Evolutionary conservation across 2,329 filamentous ascomycete genomes (phyloP).

Genomic region (Stylonectria norvegica): DNA sequence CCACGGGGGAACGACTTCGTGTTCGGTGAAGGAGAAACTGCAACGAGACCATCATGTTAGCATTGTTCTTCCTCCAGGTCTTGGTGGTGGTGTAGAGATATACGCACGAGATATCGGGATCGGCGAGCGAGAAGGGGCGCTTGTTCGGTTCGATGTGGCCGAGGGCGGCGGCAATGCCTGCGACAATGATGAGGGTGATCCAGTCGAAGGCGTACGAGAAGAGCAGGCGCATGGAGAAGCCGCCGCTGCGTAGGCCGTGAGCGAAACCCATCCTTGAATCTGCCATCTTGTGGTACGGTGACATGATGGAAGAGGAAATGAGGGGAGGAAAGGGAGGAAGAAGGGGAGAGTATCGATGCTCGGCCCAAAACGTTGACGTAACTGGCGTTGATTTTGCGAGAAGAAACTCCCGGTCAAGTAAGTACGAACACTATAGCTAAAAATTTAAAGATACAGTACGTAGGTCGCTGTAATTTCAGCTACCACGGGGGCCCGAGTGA

Average conservation of each 20-base stretch:
- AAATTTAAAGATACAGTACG: no score
- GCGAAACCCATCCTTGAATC: slow-evolving; percentile 20
- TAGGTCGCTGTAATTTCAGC: no score
- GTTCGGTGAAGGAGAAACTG: slow-evolving; percentile 65
- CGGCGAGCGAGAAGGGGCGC: slow-evolving; percentile 65
- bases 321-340: slow-evolving; percentile 7
- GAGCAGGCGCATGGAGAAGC: slow-evolving; percentile 38
- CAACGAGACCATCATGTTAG: neutral
- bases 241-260: slow-evolving; percentile 14
- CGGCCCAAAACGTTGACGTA: no score
- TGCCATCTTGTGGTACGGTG: slow-evolving; percentile 26
- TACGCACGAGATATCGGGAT: slow-evolving; percentile 70
- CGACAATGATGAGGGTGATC: slow-evolving; percentile 61
- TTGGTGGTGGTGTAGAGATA: neutral
- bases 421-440: no score
- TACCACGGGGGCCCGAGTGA: no score
- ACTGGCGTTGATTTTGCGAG: no score
- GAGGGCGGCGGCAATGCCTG: slow-evolving; percentile 56
- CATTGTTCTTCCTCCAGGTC: neutral
- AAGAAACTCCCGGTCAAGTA: no score
- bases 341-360: slow-evolving; percentile 1
- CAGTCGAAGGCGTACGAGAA: slow-evolving; percentile 74
- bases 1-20: slow-evolving; percentile 69
- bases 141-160: slow-evolving; percentile 60
- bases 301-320: slow-evolving; percentile 8